Evolutionary conservation across 768 basidiomycete genomes (phyloP), one percentile per base, ranked within the genome.

Genomic region (Mycena kentingensis): DNA sequence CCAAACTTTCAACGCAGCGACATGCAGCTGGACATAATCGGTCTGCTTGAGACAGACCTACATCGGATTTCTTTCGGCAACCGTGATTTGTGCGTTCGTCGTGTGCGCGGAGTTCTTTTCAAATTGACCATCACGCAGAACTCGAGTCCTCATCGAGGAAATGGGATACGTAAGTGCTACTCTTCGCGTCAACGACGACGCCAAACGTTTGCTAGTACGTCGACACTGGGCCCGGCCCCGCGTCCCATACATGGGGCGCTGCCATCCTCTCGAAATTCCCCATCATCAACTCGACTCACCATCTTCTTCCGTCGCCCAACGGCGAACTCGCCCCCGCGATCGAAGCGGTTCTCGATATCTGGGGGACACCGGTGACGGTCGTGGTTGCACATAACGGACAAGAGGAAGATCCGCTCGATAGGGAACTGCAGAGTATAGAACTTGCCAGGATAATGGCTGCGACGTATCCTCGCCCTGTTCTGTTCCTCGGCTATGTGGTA

Each of bases 381-480:
- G 75, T 95, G n/a, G 88, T 95, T 10, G 79, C 90, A 0, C 93
- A 96, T 60, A 95, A 96, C 64, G 93, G 93, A 5, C 93, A 96
- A 78, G 93, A 95, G 79, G 89, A 94, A 65, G 91, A 93, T 41
- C 81, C 87, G 0, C 67, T 93, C n/a, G 93, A 96, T 65, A 80
- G 93, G 51, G 88, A 94, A 65, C 70, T 95, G 24, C 93, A 96
- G 63, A 87, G 88, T 47, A 84, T 67, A 21, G 90, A 87, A 63
- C 73, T 96, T 47, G 93, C 87, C 2, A 77, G 85, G 31, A 85
- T 95, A 42, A 90, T 94, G 84, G 72, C 82, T 0, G 75, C 76
- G 19, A 73, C 82, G 5, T 82, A 87, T 51, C 87, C 87, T 19
- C 71, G 79, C 22, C 93, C 93, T 0, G 81, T 88, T 15, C 77